A percentile compares a stretch with the other conserved stretches of the same genome.
These are phyloP conservation scores for Hypsizygus ulmarius DNA, from an alignment of 1,284 basidiomycete genomes.

Conservation along the genomic window DNA sequence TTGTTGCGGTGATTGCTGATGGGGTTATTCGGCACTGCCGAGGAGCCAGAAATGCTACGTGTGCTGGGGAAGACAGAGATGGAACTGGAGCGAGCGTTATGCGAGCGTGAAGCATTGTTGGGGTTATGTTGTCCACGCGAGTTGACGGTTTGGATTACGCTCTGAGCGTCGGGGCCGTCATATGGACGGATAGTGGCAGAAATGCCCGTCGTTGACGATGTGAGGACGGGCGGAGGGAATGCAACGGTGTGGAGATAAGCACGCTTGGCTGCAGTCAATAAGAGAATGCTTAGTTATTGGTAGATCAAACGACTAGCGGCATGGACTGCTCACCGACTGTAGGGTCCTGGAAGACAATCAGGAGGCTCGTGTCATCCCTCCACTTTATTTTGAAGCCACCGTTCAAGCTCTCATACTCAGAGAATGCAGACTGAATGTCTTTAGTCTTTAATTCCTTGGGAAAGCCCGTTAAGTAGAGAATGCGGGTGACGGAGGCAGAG, in stretches of 20 bases:
- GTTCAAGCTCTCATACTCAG: conserved; percentile 82
- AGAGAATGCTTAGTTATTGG: conserved; percentile 10
- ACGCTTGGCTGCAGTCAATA: conserved; percentile 58
- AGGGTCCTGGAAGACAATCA: conserved; percentile 92
- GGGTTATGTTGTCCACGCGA: conserved; percentile 62
- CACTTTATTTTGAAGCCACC: conserved; percentile 99
- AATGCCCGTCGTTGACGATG: conserved; percentile 50
- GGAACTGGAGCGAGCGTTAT: conserved; percentile 67
- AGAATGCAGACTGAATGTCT: conserved; percentile 90
- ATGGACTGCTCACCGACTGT: conserved; percentile 62
- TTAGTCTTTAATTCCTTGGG: conserved; percentile 95
- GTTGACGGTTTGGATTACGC: conserved; percentile 88
- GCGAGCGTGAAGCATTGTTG: conserved; percentile 55
- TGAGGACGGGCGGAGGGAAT: conserved; percentile 74
- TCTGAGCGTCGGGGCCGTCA: conserved; percentile 90
- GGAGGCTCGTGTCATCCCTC: conserved; percentile 93
- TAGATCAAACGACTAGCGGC: conserved; percentile 13
- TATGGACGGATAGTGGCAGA: conserved; percentile 80
- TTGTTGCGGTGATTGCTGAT: conserved; percentile 40
- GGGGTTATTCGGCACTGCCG: conserved; percentile 33
- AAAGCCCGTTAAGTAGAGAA: conserved; percentile 90
- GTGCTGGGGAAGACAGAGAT: conserved; percentile 60
- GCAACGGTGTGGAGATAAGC: conserved; percentile 90
- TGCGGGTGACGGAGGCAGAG: conserved; percentile 93
- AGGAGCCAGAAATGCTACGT: conserved; percentile 39